Conservation (phyloP, 495 filamentous ascomycete genomes). For the Penicillium arizonense region DNA sequence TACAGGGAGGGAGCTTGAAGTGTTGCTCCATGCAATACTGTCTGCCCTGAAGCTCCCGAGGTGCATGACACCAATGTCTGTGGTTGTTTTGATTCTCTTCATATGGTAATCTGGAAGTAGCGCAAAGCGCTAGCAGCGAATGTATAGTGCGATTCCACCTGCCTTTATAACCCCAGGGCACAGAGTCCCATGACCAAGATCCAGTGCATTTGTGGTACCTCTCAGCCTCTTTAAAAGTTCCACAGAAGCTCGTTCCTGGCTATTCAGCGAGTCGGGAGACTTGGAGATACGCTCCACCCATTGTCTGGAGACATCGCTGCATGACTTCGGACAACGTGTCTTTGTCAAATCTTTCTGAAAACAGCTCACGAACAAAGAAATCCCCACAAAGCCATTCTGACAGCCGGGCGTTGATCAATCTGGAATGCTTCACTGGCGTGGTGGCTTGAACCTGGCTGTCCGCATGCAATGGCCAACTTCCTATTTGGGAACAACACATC, state of each 20-base stretch:
- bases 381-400: background rate
- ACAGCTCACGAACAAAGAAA: background rate
- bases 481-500: slow-evolving; percentile 7
- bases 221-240: too few relatives aligned
- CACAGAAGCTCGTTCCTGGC: background rate
- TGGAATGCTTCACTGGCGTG: slow-evolving; percentile 12
- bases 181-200: too few relatives aligned
- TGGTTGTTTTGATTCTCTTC: too few relatives aligned
- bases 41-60: too few relatives aligned
- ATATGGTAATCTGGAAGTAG: too few relatives aligned
- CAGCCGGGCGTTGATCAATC: background rate
- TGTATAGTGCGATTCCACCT: background rate
- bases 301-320: background rate
- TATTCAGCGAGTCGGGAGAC: background rate
- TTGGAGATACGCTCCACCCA: background rate
- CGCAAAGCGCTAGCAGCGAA: background rate
- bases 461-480: slow-evolving; percentile 15
- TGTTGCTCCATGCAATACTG: too few relatives aligned
- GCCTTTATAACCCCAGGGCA: background rate
- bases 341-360: background rate
- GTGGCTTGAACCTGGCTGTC: background rate
- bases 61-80: too few relatives aligned
- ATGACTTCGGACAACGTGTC: background rate
- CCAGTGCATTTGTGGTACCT: too few relatives aligned
- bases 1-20: background rate